A percentile compares a stretch with the other conserved stretches of the same genome.
Evolutionary conservation across 352 stramenopile species (phyloP).

Genomic region (Globisporangium spinosum): DNA sequence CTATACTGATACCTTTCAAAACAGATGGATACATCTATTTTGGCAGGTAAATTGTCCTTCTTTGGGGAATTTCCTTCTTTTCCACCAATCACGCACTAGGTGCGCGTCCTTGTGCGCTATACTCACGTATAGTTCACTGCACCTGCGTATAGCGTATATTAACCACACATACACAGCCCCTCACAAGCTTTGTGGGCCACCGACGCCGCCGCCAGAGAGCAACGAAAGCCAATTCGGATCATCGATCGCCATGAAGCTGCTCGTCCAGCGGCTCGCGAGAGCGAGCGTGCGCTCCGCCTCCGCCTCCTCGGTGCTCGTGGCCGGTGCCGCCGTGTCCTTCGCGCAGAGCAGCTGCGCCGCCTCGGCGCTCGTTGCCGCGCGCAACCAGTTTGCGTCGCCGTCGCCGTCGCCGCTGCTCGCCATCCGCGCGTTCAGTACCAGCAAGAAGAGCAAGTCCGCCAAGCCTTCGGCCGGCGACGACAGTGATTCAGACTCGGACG

Average conservation of each 20-base stretch:
- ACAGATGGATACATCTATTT: too few relatives aligned
- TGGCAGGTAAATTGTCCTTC: too few relatives aligned
- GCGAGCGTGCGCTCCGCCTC: constrained; percentile 16
- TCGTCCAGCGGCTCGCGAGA: constrained; percentile 27
- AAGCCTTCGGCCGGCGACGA: constrained; percentile 10
- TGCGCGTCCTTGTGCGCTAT: too few relatives aligned
- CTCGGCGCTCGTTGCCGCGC: constrained; percentile 9
- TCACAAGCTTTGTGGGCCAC: constrained; percentile 16
- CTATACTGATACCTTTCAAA: neutral
- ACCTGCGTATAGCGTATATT: neutral
- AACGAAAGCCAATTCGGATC: constrained; percentile 9
- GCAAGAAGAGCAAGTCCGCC: constrained; percentile 15
- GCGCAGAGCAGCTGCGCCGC: constrained; percentile 10
- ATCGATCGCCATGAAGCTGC: constrained; percentile 21
- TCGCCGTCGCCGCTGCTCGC: constrained; percentile 17
- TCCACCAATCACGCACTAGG: too few relatives aligned
- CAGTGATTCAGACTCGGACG: constrained; percentile 24
- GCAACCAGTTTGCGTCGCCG: constrained; percentile 11
- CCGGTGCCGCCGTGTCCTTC: constrained; percentile 8
- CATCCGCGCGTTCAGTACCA: constrained; percentile 31
- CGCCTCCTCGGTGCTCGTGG: constrained; percentile 4
- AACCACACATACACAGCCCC: constrained; percentile 5
- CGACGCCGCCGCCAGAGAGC: constrained; percentile 5
- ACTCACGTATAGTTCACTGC: neutral
- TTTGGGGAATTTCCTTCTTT: too few relatives aligned